Percentiles rank a stretch among this genome's conserved stretches.
Evolutionary conservation across 2,329 filamentous ascomycete species (phyloP).

Genomic region (Ascochyta rabiei): DNA sequence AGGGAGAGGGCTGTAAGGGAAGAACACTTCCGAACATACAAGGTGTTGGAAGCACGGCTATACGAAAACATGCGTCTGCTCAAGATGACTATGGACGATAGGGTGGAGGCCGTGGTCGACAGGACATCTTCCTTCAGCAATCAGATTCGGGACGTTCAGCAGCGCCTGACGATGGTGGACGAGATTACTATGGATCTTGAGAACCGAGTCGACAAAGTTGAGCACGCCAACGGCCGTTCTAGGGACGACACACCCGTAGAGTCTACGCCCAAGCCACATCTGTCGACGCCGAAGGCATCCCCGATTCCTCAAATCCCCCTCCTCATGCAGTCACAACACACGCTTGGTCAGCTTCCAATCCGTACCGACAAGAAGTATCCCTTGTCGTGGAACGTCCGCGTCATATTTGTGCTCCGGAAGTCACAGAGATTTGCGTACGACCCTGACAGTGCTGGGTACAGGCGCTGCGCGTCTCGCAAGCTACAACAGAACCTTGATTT

Average conservation of each 20-base stretch:
- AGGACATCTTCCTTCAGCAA: constrained; percentile 47
- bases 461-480: constrained; percentile 47
- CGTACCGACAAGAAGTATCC: constrained; percentile 48
- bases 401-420: constrained; percentile 48
- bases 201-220: constrained; percentile 46
- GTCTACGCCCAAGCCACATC: constrained; percentile 34
- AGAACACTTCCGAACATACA: constrained; percentile 43
- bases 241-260: constrained; percentile 40
- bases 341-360: constrained; percentile 43
- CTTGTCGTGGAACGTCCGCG: constrained; percentile 45
- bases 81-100: constrained; percentile 49
- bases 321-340: constrained; percentile 36
- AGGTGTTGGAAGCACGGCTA: constrained; percentile 42
- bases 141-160: constrained; percentile 45
- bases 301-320: constrained; percentile 38
- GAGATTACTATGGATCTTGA: constrained; percentile 50
- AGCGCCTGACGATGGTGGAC: constrained; percentile 47
- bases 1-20: constrained; percentile 42
- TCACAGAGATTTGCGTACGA: constrained; percentile 47
- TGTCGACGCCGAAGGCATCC: constrained; percentile 31
- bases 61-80: constrained; percentile 48
- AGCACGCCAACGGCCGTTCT: constrained; percentile 30
- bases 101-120: constrained; percentile 50
- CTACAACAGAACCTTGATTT: constrained; percentile 48
- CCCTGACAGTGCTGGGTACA: constrained; percentile 47